Percentiles rank a stretch among this genome's conserved stretches.
Evolutionary conservation across 2,329 filamentous ascomycete species (phyloP).

Genomic region (Nannizziopsis barbatae): DNA sequence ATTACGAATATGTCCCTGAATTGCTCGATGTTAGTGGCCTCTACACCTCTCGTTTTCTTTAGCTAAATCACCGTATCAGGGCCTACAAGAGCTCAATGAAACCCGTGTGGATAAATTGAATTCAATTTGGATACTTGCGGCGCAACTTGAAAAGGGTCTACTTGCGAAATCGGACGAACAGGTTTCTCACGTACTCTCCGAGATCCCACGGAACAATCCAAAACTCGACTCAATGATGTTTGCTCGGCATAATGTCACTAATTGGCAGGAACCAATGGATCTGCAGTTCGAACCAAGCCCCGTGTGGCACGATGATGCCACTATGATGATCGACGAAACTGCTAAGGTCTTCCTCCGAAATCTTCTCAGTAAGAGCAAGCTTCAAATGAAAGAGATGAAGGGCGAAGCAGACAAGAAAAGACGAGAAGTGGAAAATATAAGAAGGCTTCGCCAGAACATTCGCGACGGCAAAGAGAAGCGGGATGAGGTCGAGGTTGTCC

Average conservation of each 20-base stretch:
- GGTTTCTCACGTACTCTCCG: slow-evolving; percentile 60
- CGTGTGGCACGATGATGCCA: slow-evolving; percentile 88
- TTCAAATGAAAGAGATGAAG: slow-evolving; percentile 65
- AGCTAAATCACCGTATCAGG: slow-evolving; percentile 29
- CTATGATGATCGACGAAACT: slow-evolving; percentile 73
- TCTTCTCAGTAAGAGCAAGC: slow-evolving; percentile 79
- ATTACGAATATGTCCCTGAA: slow-evolving; percentile 91
- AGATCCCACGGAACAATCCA: slow-evolving; percentile 80
- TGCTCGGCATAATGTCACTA: slow-evolving; percentile 73
- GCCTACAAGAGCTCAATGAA: slow-evolving; percentile 83
- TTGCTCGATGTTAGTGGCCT: slow-evolving; percentile 62
- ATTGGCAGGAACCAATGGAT: slow-evolving; percentile 73
- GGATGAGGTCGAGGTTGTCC: slow-evolving; percentile 76
- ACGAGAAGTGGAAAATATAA: slow-evolving; percentile 70
- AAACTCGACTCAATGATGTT: slow-evolving; percentile 97
- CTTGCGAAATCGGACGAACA: slow-evolving; percentile 62
- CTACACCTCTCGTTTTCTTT: background rate
- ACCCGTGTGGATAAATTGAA: slow-evolving; percentile 78
- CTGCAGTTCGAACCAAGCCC: slow-evolving; percentile 87
- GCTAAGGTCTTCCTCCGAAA: slow-evolving; percentile 89
- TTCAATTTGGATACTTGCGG: slow-evolving; percentile 69
- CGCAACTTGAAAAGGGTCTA: slow-evolving; percentile 67
- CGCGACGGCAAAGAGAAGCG: slow-evolving; percentile 76
- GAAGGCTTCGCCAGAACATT: slow-evolving; percentile 61
- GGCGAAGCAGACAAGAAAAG: slow-evolving; percentile 76